phyloP scores from a whole-genome alignment of 2,329 filamentous ascomycete species.

The Cadophora malorum region DNA sequence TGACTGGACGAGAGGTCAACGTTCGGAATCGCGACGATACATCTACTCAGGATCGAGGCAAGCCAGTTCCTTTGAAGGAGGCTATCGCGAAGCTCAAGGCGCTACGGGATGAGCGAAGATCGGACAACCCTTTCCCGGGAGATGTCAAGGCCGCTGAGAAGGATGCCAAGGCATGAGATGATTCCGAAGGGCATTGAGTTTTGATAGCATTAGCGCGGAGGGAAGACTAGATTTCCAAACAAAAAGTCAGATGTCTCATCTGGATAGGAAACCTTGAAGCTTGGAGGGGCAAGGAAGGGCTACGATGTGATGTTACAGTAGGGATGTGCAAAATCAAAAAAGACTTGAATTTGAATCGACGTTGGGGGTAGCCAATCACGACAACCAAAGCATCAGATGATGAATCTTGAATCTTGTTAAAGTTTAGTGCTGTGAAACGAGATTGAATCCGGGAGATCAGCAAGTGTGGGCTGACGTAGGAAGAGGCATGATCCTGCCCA shows the following conservation, averaged over 20 bases:
- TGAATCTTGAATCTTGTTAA: constrained; percentile 5
- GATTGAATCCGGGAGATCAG: constrained; percentile 12
- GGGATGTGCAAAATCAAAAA: neutral
- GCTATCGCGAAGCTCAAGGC: constrained; percentile 61
- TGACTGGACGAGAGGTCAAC: constrained; percentile 65
- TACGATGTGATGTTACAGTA: constrained; percentile 3
- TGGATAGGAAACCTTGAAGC: neutral
- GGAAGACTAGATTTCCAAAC: neutral
- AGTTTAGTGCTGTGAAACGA: neutral
- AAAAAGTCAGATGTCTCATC: constrained; percentile 5
- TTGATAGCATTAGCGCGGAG: constrained; percentile 1
- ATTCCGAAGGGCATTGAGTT: neutral
- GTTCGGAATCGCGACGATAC: constrained; percentile 69
- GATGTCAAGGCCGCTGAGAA: constrained; percentile 35
- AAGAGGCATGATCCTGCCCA: constrained; percentile 6
- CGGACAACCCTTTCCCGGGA: constrained; percentile 48
- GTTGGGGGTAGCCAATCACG: neutral
- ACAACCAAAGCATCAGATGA: neutral
- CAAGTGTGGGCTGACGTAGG: constrained; percentile 9
- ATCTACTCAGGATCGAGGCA: constrained; percentile 65
- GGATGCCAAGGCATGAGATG: constrained; percentile 23
- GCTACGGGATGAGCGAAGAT: constrained; percentile 55
- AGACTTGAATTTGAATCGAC: neutral
- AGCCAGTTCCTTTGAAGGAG: constrained; percentile 62
- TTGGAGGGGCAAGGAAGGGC: neutral